Base-by-base conservation (phyloP, 2,329 filamentous ascomycete genomes). In the Fusarium sp. region DNA sequence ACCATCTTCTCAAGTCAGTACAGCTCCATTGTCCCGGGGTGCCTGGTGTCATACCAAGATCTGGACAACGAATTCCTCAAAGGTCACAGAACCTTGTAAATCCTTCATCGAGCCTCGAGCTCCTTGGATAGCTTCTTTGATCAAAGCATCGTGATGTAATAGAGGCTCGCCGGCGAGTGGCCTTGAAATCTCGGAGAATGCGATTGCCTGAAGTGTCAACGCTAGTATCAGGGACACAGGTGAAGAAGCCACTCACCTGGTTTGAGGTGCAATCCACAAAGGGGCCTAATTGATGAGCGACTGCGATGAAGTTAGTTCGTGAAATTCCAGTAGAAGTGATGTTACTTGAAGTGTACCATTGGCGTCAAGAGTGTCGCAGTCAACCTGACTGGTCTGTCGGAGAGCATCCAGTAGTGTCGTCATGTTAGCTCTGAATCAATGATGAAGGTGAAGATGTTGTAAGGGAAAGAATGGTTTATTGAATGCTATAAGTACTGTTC, bases 51-150 rank as follows among this genome's bases (percentile, higher is more conserved):
- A 15, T 75, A 86, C 84, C 70, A 85, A 82, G 62, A 87, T 80
- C 56, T 90, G 86, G 6, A 86, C 82, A 3, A 85, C 84, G 21
- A 90, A 75, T 58, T 87, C 83, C 12, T 80, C 78, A 7, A 77
- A 62, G 0, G 76, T 69, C 8, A 67, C 21, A 9, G 60, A 54
- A 3, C 65, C 70, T 51, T 73, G 72, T 3, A 72, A 30, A 3
- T 62, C 53, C 4, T 65, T 60, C 9, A 75, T 49, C 7, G 40
- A 15, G 1, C 55, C 60, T 10, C 55, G 53, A 12, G 75, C 75
- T 14, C 75, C 70, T 10, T 56, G 17, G 6, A 72, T 67, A 0
- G 76, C 74, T n/a, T 73, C 67, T 19, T 60, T 64, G 30, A 79
- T 72, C 39, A 79, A 61, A 15, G 62, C 52, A 20, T 75, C 70